These are phyloP conservation scores for Taphrina confusa DNA, from an alignment of 1,139 yeast species.

Conservation along the genomic window DNA sequence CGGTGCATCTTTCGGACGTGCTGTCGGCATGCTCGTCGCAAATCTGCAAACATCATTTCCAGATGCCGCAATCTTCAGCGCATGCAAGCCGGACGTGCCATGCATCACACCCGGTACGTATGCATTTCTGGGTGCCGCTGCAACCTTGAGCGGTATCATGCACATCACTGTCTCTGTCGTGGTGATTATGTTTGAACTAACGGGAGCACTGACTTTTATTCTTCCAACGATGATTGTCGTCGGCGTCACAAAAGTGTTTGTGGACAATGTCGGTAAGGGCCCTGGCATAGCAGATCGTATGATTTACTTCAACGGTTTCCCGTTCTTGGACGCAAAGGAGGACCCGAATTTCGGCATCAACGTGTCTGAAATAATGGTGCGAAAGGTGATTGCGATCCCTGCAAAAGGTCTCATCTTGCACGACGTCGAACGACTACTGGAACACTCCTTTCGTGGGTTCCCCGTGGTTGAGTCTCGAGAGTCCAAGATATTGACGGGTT, in stretches of 20 bases:
- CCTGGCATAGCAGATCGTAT: conserved; percentile 98
- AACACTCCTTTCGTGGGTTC: conserved; percentile 55
- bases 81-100: conserved; percentile 50
- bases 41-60: conserved; percentile 53
- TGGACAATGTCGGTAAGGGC: conserved; percentile 72
- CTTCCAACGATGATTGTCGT: conserved; percentile 96
- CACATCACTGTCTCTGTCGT: conserved; percentile 90
- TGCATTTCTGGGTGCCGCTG: conserved; percentile 97
- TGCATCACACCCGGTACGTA: conserved; percentile 93
- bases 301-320: conserved; percentile 85
- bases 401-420: conserved; percentile 48
- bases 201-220: conserved; percentile 89
- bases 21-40: conserved; percentile 72
- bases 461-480: conserved; percentile 53
- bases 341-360: conserved; percentile 59
- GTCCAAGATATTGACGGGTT: conserved; percentile 40
- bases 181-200: conserved; percentile 91
- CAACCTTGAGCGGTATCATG: conserved; percentile 91
- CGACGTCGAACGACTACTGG: conserved; percentile 47
- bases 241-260: conserved; percentile 78
- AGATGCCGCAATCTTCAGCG: conserved; percentile 52
- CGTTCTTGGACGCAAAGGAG: conserved; percentile 75
- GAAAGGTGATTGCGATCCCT: conserved; percentile 55
- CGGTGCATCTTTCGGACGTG: conserved; percentile 91
- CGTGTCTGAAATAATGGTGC: conserved; percentile 69